Percentiles rank a stretch among this genome's conserved stretches.
Evolutionary conservation across 352 stramenopile species (phyloP).

Genomic region (Phytophthora citrophthora): DNA sequence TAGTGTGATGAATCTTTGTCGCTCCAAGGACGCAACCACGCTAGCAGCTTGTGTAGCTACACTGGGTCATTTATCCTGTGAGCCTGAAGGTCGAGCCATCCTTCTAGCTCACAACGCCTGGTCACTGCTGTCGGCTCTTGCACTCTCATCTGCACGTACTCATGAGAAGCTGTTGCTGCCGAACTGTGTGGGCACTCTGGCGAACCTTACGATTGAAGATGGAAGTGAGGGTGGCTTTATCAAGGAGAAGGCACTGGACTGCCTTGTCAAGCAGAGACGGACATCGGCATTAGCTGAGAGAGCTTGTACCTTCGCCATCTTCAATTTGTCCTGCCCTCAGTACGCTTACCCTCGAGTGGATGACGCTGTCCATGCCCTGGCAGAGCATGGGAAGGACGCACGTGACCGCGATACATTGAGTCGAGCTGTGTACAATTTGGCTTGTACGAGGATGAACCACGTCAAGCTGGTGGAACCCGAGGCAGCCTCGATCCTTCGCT

Average conservation of each 20-base stretch:
- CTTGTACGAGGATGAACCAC: conserved; percentile 67
- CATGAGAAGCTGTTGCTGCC: conserved; percentile 40
- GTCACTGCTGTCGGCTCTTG: conserved; percentile 43
- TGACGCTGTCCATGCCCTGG: conserved; percentile 66
- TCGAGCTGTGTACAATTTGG: conserved; percentile 72
- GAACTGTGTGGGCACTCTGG: conserved; percentile 61
- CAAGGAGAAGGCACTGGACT: conserved; percentile 77
- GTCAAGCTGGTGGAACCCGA: conserved; percentile 70
- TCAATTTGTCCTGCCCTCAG: conserved; percentile 71
- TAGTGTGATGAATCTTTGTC: conserved; percentile 62
- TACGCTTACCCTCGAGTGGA: conserved; percentile 75
- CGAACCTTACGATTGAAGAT: conserved; percentile 81
- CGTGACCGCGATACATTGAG: conserved; percentile 56
- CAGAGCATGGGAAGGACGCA: conserved; percentile 51
- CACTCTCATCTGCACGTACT: conserved; percentile 29
- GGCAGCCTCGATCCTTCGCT: conserved; percentile 41
- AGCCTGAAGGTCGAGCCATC: conserved; percentile 50
- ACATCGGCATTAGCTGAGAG: conserved; percentile 38
- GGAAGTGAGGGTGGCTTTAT: conserved; percentile 67
- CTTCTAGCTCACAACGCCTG: conserved; percentile 65
- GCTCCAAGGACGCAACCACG: conserved; percentile 65
- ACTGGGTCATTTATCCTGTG: conserved; percentile 59
- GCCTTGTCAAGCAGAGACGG: conserved; percentile 59
- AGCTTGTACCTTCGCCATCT: conserved; percentile 59
- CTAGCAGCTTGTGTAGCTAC: conserved; percentile 61